Percentiles rank a stretch among this genome's conserved stretches.
These are phyloP conservation scores for Dalbergia cochinchinensis DNA, from an alignment of 306 rosid species.

Conservation along the genomic window DNA sequence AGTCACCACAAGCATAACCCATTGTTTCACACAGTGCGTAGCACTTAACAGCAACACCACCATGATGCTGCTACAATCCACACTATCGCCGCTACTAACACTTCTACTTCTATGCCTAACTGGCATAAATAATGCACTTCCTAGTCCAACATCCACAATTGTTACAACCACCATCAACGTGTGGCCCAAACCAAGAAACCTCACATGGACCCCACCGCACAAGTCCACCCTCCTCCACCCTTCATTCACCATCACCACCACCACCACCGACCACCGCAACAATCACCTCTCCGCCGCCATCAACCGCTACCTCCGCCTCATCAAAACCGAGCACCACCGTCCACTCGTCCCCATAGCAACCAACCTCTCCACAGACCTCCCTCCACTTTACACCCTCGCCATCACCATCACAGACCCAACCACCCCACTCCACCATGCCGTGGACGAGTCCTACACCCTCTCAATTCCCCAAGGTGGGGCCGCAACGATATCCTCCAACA, in stretches of 20 bases:
- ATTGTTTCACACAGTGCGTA: background rate
- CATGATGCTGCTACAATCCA: background rate
- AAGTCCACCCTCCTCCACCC: constrained; percentile 65
- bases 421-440: constrained; percentile 64
- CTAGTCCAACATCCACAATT: background rate
- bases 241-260: constrained; percentile 58
- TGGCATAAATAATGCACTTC: background rate
- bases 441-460: constrained; percentile 79
- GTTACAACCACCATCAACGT: constrained; percentile 48
- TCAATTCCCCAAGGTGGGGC: constrained; percentile 41
- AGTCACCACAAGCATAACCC: background rate
- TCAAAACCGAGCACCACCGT: constrained; percentile 69
- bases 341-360: constrained; percentile 55
- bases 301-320: constrained; percentile 59
- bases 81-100: background rate
- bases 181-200: constrained; percentile 80
- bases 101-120: background rate
- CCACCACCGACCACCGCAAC: constrained; percentile 49
- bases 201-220: constrained; percentile 69
- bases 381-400: constrained; percentile 56
- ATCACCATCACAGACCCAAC: constrained; percentile 49
- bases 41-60: background rate
- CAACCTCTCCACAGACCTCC: constrained; percentile 46
- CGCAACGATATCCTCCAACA: constrained; percentile 55
- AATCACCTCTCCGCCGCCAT: constrained; percentile 63